phyloP scores from a whole-genome alignment of 257 asterid species.

The Catharanthus roseus region DNA sequence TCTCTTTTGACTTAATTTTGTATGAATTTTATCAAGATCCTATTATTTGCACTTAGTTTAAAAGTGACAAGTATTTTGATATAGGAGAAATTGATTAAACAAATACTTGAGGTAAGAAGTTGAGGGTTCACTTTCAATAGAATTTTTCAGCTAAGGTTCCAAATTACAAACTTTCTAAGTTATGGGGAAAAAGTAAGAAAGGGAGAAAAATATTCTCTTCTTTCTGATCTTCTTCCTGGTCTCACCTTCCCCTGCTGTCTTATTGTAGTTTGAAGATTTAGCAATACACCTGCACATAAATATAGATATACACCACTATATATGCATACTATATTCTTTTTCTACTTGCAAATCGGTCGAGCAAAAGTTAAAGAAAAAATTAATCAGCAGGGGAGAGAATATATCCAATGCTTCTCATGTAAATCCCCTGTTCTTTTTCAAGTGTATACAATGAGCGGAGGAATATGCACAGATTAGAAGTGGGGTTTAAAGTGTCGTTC shows the following conservation, averaged over 20 bases:
- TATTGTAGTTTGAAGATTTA: slow-evolving; percentile 2
- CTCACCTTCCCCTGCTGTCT: not conserved
- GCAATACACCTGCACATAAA: too few relatives aligned
- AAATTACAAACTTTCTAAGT: not conserved
- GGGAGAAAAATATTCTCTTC: not conserved
- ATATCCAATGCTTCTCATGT: not conserved
- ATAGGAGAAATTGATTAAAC: too few relatives aligned
- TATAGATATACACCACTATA: too few relatives aligned
- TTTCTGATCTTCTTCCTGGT: not conserved
- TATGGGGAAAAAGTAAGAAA: not conserved
- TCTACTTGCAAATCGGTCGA: not conserved
- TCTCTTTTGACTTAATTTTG: too few relatives aligned
- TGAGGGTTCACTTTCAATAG: not conserved
- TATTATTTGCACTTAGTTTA: too few relatives aligned
- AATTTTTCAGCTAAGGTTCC: not conserved
- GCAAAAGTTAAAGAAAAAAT: too few relatives aligned
- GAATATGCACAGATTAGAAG: not conserved
- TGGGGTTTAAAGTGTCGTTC: not conserved
- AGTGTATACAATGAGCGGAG: not conserved
- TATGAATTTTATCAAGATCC: too few relatives aligned
- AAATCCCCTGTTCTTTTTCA: not conserved
- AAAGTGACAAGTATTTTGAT: too few relatives aligned
- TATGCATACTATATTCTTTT: not conserved
- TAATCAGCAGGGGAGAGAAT: too few relatives aligned
- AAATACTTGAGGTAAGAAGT: too few relatives aligned